Evolutionary conservation across 2,329 filamentous ascomycete species (phyloP).

Genomic region (Hymenoscyphus albidus): DNA sequence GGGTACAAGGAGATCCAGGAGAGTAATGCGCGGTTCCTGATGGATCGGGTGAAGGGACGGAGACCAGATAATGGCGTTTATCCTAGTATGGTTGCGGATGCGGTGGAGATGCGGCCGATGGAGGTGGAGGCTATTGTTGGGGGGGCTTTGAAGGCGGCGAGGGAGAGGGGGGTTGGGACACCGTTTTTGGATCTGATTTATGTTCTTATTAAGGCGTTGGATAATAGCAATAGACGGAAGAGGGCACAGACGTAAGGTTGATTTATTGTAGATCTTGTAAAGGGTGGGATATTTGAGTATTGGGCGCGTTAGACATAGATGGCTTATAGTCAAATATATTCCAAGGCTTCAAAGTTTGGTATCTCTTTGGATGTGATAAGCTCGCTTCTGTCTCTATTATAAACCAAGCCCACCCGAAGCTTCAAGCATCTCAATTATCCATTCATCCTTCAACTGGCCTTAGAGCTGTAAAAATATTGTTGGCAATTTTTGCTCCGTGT

Average conservation of each 20-base stretch:
- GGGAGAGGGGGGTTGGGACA: slow-evolving; percentile 51
- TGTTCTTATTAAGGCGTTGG: slow-evolving; percentile 33
- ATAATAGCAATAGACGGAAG: slow-evolving; percentile 15
- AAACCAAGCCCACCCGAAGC: background rate
- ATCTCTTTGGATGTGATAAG: background rate
- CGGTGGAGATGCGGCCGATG: slow-evolving; percentile 52
- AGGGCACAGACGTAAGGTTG: background rate
- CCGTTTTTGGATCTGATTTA: slow-evolving; percentile 45
- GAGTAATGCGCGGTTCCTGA: slow-evolving; percentile 74
- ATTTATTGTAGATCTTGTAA: background rate
- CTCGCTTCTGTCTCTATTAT: background rate
- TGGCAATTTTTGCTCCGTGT: background rate
- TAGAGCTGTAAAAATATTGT: background rate
- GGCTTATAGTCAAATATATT: background rate
- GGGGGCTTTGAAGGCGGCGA: slow-evolving; percentile 53
- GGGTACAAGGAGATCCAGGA: slow-evolving; percentile 64
- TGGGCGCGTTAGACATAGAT: background rate
- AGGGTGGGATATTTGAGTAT: background rate
- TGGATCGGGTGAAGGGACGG: slow-evolving; percentile 41
- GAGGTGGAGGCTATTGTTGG: slow-evolving; percentile 62
- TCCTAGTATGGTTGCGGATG: slow-evolving; percentile 56
- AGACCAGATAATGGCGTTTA: slow-evolving; percentile 41
- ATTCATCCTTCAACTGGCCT: background rate
- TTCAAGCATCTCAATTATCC: background rate
- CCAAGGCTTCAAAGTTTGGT: background rate